phyloP scores from a whole-genome alignment of 2,329 filamentous ascomycete species.

The Aureobasidium sp. region DNA sequence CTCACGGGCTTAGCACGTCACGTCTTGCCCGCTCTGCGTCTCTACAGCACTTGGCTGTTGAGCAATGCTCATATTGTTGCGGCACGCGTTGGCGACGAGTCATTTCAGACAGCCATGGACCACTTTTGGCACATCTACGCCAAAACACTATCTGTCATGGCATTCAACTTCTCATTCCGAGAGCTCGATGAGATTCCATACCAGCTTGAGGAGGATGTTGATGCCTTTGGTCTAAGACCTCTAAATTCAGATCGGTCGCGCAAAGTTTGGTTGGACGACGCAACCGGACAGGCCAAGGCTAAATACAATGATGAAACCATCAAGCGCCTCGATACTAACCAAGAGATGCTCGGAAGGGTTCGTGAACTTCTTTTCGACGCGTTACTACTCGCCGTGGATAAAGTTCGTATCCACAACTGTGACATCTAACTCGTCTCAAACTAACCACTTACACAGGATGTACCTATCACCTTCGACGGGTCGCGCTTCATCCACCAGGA shows the following conservation, averaged over 20 bases:
- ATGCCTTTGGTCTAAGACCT: conserved; percentile 59
- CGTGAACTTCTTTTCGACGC: conserved; percentile 47
- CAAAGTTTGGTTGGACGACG: conserved; percentile 45
- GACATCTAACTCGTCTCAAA: conserved; percentile 19
- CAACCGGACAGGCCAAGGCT: conserved; percentile 41
- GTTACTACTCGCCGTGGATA: conserved; percentile 42
- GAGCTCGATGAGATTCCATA: conserved; percentile 52
- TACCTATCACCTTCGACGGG: conserved; percentile 15
- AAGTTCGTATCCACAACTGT: conserved; percentile 4
- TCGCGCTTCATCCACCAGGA: conserved; percentile 35
- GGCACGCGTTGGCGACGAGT: conserved; percentile 47
- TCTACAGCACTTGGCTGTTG: conserved; percentile 63
- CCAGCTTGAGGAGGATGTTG: conserved; percentile 61
- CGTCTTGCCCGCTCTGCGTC: conserved; percentile 55
- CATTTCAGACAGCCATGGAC: conserved; percentile 50
- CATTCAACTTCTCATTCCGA: conserved; percentile 52
- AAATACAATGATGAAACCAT: conserved; percentile 45
- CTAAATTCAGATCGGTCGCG: conserved; percentile 44
- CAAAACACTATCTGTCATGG: conserved; percentile 42
- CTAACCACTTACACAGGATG: conserved; percentile 1
- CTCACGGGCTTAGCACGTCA: conserved; percentile 53
- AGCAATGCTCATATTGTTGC: conserved; percentile 48
- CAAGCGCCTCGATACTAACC: conserved; percentile 49
- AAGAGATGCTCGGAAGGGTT: conserved; percentile 61
- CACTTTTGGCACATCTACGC: conserved; percentile 61